Percentiles rank a stretch among this genome's conserved stretches.
phyloP scores from a whole-genome alignment of 2,329 filamentous ascomycete genomes.

The Nemania sp. region DNA sequence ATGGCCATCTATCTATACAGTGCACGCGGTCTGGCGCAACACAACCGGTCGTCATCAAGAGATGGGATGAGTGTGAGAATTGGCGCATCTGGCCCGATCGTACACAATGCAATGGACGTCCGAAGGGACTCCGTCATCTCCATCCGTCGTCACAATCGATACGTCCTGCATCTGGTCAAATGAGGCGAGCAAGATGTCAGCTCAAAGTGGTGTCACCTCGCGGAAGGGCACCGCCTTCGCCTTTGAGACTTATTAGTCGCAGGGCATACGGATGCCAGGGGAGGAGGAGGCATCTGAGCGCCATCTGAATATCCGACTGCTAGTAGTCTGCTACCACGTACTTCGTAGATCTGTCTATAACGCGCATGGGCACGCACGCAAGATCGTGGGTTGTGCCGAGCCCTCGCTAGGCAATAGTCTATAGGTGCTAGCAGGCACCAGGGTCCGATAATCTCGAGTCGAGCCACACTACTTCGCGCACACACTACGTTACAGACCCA shows the following conservation, averaged over 20 bases:
- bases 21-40: slow-evolving; percentile 1
- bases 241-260: not conserved
- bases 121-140: slow-evolving; percentile 1
- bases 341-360: slow-evolving; percentile 21
- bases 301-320: not conserved
- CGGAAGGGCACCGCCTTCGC: no score
- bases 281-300: slow-evolving; percentile 6
- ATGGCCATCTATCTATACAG: slow-evolving; percentile 10
- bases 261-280: not conserved
- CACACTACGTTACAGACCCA: slow-evolving; percentile 23
- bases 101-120: not conserved
- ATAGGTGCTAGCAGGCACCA: slow-evolving; percentile 12
- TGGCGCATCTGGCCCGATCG: not conserved
- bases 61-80: not conserved
- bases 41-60: not conserved
- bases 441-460: slow-evolving; percentile 10
- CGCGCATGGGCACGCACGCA: slow-evolving; percentile 17
- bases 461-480: not conserved
- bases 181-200: not conserved
- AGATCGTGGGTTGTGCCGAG: slow-evolving; percentile 23
- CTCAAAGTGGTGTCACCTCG: not conserved
- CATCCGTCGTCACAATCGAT: not conserved
- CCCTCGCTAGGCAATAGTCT: slow-evolving; percentile 1
- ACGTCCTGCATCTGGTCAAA: not conserved
- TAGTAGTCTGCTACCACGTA: slow-evolving; percentile 3